Percentiles rank a stretch among this genome's conserved stretches.
These are phyloP conservation scores for Bidens hawaiensis DNA, from an alignment of 140 eudicot species.

Conservation along the genomic window DNA sequence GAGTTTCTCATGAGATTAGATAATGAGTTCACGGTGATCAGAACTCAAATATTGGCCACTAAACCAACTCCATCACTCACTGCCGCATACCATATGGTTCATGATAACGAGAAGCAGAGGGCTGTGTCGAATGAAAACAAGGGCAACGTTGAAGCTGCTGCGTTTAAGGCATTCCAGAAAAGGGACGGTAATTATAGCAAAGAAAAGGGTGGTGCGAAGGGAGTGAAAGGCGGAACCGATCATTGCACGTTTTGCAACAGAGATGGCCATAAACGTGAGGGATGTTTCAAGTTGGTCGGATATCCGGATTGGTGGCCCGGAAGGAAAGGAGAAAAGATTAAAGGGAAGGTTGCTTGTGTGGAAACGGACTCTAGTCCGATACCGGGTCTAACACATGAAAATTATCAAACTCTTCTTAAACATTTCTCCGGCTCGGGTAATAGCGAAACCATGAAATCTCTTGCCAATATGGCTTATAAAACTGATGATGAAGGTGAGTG, in stretches of 20 bases:
- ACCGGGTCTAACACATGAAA: too few relatives aligned
- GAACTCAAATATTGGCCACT: too few relatives aligned
- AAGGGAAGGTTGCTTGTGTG: not conserved
- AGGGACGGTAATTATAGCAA: not conserved
- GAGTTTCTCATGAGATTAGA: too few relatives aligned
- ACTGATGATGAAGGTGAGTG: not conserved
- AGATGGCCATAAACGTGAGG: not conserved
- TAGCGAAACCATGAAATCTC: not conserved
- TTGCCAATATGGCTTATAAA: not conserved
- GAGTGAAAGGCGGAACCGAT: not conserved
- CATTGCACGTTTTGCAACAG: not conserved
- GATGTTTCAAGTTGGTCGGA: not conserved
- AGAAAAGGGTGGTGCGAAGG: not conserved
- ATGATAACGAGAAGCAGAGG: too few relatives aligned
- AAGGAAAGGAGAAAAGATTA: not conserved
- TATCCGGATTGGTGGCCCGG: not conserved
- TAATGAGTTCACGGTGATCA: too few relatives aligned
- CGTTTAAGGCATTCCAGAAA: too few relatives aligned
- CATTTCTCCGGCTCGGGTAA: not conserved
- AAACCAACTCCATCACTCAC: too few relatives aligned
- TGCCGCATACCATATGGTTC: too few relatives aligned
- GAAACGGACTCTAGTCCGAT: too few relatives aligned
- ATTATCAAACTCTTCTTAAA: too few relatives aligned
- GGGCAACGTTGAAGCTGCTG: too few relatives aligned
- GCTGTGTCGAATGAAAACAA: too few relatives aligned